Conservation (phyloP, 31 red algal species). For the Asparagopsis taxiformis region DNA sequence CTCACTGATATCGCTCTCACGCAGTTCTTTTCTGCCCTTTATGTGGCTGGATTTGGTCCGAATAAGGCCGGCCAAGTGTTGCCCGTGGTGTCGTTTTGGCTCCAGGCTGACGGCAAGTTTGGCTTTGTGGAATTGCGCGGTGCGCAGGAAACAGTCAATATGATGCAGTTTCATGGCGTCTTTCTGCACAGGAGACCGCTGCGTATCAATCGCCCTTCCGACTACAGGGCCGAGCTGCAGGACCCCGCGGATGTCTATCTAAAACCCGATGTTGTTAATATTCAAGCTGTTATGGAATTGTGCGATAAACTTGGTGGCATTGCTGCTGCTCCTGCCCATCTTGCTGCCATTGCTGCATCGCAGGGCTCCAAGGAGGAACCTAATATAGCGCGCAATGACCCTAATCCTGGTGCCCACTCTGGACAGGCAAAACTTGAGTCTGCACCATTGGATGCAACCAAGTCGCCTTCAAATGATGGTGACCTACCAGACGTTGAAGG, state of each 20-base stretch:
- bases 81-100: constrained; percentile 67
- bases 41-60: constrained; percentile 63
- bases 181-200: constrained; percentile 61
- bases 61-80: constrained; percentile 22
- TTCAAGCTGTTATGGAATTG: constrained; percentile 29
- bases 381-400: not conserved
- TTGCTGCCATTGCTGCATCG: constrained; percentile 30
- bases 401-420: too few relatives aligned
- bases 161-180: constrained; percentile 56
- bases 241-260: constrained; percentile 22
- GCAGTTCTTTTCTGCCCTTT: constrained; percentile 72
- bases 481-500: too few relatives aligned
- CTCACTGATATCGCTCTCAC: constrained; percentile 58
- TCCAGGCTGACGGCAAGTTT: constrained; percentile 75
- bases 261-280: constrained; percentile 37
- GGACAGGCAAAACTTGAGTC: constrained; percentile 9
- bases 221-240: constrained; percentile 47
- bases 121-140: constrained; percentile 73
- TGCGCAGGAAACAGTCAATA: constrained; percentile 66
- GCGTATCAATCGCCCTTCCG: constrained; percentile 58
- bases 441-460: too few relatives aligned
- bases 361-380: not conserved
- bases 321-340: constrained; percentile 45
- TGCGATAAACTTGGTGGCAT: constrained; percentile 49
- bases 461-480: too few relatives aligned